These are phyloP conservation scores for Capniomyces stellatus DNA, from an alignment of 371 early-diverging fungal species.

Conservation along the genomic window DNA sequence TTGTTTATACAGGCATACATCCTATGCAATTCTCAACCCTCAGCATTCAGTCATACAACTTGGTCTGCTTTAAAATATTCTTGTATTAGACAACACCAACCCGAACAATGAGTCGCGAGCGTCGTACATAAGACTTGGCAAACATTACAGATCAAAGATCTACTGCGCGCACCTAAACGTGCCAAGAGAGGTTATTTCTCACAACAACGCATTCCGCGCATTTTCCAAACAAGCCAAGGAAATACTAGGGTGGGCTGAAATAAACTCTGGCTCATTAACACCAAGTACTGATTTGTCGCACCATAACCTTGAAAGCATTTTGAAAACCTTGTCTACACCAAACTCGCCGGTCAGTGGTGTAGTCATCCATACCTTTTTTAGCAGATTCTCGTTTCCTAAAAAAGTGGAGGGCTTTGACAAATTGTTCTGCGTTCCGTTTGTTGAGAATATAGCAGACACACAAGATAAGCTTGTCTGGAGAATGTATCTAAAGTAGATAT, in stretches of 20 bases:
- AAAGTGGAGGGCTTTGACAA: constrained; percentile 1
- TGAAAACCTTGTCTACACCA: too few species aligned
- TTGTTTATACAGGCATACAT: background rate
- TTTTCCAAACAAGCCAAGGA: background rate
- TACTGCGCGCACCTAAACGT: background rate
- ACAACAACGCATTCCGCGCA: constrained; percentile 2
- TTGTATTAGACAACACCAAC: constrained; percentile 1
- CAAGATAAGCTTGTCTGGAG: too few species aligned
- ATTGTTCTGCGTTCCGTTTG: too few species aligned
- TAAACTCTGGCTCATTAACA: background rate
- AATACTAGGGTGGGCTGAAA: background rate
- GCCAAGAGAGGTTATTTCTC: background rate
- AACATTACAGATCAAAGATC: background rate
- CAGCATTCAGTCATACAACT: background rate
- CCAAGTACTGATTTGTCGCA: background rate
- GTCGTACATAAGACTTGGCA: background rate
- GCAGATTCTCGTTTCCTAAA: background rate
- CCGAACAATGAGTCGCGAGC: background rate
- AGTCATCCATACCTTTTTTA: background rate
- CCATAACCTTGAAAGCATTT: background rate
- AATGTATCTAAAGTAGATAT: too few species aligned
- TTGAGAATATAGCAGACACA: too few species aligned
- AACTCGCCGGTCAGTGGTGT: too few species aligned
- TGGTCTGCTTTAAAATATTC: background rate
- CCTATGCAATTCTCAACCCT: background rate